These are phyloP conservation scores for Pseudogymnoascus sp. DNA, from an alignment of 2,329 filamentous ascomycete genomes.

Conservation along the genomic window DNA sequence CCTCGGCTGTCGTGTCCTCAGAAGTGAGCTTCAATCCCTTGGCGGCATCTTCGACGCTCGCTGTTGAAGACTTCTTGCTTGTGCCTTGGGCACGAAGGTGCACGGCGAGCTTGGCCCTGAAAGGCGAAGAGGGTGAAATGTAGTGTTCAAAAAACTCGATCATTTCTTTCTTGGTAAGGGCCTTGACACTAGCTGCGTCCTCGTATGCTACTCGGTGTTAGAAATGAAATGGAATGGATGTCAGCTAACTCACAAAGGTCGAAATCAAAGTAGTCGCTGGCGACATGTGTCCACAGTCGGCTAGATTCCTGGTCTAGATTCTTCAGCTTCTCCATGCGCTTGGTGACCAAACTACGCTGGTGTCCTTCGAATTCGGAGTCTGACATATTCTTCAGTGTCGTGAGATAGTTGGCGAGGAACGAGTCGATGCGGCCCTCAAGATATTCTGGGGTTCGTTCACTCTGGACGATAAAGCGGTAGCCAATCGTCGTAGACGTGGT, in stretches of 20 bases:
- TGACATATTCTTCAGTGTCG: constrained; percentile 64
- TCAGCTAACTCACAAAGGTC: constrained; percentile 55
- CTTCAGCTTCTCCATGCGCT: constrained; percentile 83
- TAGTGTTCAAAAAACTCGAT: constrained; percentile 67
- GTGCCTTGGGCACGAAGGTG: constrained; percentile 70
- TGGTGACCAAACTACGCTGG: constrained; percentile 81
- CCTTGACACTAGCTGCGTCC: constrained; percentile 67
- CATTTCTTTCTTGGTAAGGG: constrained; percentile 71
- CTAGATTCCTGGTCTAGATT: constrained; percentile 79
- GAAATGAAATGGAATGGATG: neutral
- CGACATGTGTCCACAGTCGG: constrained; percentile 78
- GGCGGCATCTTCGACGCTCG: constrained; percentile 33
- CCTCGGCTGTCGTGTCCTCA: constrained; percentile 25
- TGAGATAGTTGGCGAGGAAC: constrained; percentile 63
- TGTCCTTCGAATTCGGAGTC: constrained; percentile 81
- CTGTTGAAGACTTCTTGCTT: constrained; percentile 35
- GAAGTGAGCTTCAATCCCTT: constrained; percentile 25
- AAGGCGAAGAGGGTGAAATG: constrained; percentile 65
- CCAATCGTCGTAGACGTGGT: constrained; percentile 70
- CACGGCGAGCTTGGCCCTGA: constrained; percentile 74
- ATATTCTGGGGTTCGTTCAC: constrained; percentile 75
- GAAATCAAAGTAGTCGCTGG: constrained; percentile 83
- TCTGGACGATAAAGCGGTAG: constrained; percentile 87
- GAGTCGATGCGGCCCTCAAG: constrained; percentile 80
- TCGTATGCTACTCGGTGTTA: constrained; percentile 29